Base-by-base conservation (phyloP, 164 flowering plant species). In the Aristolochia fimbriata region DNA sequence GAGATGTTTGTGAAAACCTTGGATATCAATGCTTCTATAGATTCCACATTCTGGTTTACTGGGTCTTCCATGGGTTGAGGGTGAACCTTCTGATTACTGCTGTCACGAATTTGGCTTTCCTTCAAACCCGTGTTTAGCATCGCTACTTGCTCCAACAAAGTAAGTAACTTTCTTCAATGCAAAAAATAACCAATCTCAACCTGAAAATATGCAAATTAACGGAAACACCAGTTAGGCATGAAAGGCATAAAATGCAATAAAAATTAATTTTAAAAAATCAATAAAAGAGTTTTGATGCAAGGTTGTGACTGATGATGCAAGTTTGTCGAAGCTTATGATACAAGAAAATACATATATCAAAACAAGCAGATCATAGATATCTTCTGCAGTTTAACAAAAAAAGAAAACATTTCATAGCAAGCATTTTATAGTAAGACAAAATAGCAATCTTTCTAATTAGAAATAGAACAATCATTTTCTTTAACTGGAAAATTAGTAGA, bases 11-110 rank as follows among this genome's bases (percentile, higher is more conserved):
- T 65, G 58, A 93, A 93, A 46, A 93, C 66, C 64, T 79, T 86
- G 24, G 96, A 78, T 33, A 90, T 78, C 57, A 90, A 51, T 21
- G 82, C 76, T 67, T 93, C 97, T 58, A 85, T 48, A 55, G 85
- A 84, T 71, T 90, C 96, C 33, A 83, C 86, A 62, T 76, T 79
- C 70, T 81, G 93, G 66, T 70, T 81, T 56, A 67, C 66, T 59
- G 88, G 62, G 60, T 90, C 97, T 73, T 93, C 98, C 90, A 87
- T 79, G 57, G 98, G 97, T 74, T 93, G 98, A 54, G 98, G 98
- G 68, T 90, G 96, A 55, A 93, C 91, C 81, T 87, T 93, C 75
- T 86, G 97, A 77, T 77, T 83, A 73, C 73, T 81, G 82, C 70
- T 81, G 58, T 87, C 93, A 69, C 82, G 88, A 54, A 74, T 76